A percentile compares a stretch with the other conserved stretches of the same genome.
phyloP scores from a whole-genome alignment of 2,329 filamentous ascomycete genomes.

The Tolypocladium sp. region DNA sequence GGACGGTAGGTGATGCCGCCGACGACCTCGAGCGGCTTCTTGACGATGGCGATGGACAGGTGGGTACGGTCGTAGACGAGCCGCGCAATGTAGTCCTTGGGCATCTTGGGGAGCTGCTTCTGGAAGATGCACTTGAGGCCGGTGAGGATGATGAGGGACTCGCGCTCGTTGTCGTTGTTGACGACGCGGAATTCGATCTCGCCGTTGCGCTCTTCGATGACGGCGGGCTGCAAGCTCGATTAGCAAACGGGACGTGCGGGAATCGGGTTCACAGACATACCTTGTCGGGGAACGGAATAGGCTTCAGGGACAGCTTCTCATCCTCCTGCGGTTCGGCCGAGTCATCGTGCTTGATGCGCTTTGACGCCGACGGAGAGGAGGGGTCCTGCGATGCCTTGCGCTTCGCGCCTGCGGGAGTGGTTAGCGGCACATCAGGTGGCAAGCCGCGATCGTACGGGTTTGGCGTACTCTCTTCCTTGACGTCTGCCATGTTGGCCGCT shows the following conservation, averaged over 20 bases:
- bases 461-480: slow-evolving; percentile 30
- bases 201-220: slow-evolving; percentile 85
- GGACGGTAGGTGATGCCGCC: slow-evolving; percentile 95
- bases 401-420: slow-evolving; percentile 41
- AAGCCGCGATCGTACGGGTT: background rate
- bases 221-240: slow-evolving; percentile 54
- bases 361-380: slow-evolving; percentile 49
- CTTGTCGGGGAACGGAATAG: slow-evolving; percentile 86
- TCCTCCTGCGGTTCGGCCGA: slow-evolving; percentile 18
- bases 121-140: slow-evolving; percentile 97
- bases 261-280: slow-evolving; percentile 28
- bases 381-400: slow-evolving; percentile 65
- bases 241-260: background rate
- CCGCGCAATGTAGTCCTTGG: slow-evolving; percentile 96
- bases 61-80: slow-evolving; percentile 97
- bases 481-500: slow-evolving; percentile 12
- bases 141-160: slow-evolving; percentile 88
- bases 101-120: slow-evolving; percentile 98
- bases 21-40: slow-evolving; percentile 91
- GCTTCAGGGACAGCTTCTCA: slow-evolving; percentile 45
- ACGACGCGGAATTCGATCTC: slow-evolving; percentile 97
- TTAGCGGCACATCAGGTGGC: background rate
- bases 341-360: slow-evolving; percentile 50
- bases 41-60: slow-evolving; percentile 92
- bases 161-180: slow-evolving; percentile 84